Conservation (phyloP, 2,329 filamentous ascomycete species). For the Penicillium sp. region DNA sequence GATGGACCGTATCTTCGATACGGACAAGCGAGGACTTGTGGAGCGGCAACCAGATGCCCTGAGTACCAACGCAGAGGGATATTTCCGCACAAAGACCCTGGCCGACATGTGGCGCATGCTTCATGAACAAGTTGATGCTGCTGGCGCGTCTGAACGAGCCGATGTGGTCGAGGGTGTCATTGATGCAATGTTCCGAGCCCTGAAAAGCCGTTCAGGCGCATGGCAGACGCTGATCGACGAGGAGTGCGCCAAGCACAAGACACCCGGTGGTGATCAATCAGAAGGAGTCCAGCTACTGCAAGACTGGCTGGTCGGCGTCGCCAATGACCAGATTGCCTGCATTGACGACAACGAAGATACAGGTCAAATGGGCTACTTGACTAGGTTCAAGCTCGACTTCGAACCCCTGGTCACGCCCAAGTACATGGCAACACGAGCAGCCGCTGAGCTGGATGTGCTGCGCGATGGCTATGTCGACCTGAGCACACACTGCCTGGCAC, state of each 20-base stretch:
- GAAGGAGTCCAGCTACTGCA: slow-evolving; percentile 71
- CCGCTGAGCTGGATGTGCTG: slow-evolving; percentile 68
- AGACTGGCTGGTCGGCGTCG: slow-evolving; percentile 94
- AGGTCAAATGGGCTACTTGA: slow-evolving; percentile 76
- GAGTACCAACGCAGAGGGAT: slow-evolving; percentile 82
- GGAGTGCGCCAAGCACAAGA: slow-evolving; percentile 72
- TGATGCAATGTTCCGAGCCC: slow-evolving; percentile 88
- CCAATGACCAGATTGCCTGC: slow-evolving; percentile 97
- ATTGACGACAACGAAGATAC: slow-evolving; percentile 83
- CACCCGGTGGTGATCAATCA: slow-evolving; percentile 43
- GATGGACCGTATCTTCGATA: slow-evolving; percentile 87
- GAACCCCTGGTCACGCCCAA: slow-evolving; percentile 74
- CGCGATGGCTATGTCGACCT: slow-evolving; percentile 93
- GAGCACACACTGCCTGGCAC: slow-evolving; percentile 84
- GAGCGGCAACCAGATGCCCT: slow-evolving; percentile 76
- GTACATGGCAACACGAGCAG: slow-evolving; percentile 70
- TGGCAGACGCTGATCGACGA: slow-evolving; percentile 89
- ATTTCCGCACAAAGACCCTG: slow-evolving; percentile 86
- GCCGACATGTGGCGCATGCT: slow-evolving; percentile 98
- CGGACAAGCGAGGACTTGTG: slow-evolving; percentile 77
- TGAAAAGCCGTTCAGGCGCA: slow-evolving; percentile 75
- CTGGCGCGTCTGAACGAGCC: slow-evolving; percentile 75
- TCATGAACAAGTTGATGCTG: slow-evolving; percentile 83
- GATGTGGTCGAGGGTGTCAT: slow-evolving; percentile 95
- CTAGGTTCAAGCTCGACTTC: slow-evolving; percentile 80